These are phyloP conservation scores for Aspergillus wentii DNA, from an alignment of 495 filamentous ascomycete species.

Conservation along the genomic window DNA sequence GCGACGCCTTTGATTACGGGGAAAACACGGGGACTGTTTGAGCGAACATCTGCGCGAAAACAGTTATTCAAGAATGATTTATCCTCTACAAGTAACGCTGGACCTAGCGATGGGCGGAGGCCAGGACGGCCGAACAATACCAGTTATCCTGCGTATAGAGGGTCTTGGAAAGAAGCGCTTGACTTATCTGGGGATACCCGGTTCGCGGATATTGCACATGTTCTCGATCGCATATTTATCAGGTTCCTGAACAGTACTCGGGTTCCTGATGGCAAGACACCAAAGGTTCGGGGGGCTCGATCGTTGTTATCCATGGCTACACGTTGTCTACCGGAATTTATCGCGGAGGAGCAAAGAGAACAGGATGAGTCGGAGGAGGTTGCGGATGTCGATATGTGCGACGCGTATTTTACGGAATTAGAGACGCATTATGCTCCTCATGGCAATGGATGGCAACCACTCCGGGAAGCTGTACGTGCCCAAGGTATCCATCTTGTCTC, in stretches of 20 bases:
- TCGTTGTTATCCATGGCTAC: constrained; percentile 64
- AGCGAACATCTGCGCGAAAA: constrained; percentile 8
- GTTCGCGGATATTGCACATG: constrained; percentile 32
- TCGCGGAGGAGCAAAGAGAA: constrained; percentile 52
- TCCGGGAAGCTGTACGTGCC: constrained; percentile 60
- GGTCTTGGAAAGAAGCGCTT: constrained; percentile 38
- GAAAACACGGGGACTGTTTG: constrained; percentile 18
- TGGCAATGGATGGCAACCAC: constrained; percentile 57
- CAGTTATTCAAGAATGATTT: constrained; percentile 16
- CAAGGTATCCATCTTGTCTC: constrained; percentile 59
- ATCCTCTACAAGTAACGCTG: background rate
- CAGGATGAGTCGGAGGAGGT: constrained; percentile 48
- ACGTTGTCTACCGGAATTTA: constrained; percentile 58
- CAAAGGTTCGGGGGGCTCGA: constrained; percentile 26
- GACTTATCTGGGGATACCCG: constrained; percentile 29
- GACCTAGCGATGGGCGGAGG: constrained; percentile 6
- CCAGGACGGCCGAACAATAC: constrained; percentile 12
- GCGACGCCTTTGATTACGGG: constrained; percentile 43
- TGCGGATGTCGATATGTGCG: constrained; percentile 40
- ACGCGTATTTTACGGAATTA: constrained; percentile 61
- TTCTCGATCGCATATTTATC: constrained; percentile 32
- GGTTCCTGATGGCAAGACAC: background rate
- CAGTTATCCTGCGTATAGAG: constrained; percentile 24
- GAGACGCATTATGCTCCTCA: constrained; percentile 52
- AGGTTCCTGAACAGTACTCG: constrained; percentile 36